Base-by-base conservation (phyloP, 441 rosid genomes). In the Corymbia calophylla region DNA sequence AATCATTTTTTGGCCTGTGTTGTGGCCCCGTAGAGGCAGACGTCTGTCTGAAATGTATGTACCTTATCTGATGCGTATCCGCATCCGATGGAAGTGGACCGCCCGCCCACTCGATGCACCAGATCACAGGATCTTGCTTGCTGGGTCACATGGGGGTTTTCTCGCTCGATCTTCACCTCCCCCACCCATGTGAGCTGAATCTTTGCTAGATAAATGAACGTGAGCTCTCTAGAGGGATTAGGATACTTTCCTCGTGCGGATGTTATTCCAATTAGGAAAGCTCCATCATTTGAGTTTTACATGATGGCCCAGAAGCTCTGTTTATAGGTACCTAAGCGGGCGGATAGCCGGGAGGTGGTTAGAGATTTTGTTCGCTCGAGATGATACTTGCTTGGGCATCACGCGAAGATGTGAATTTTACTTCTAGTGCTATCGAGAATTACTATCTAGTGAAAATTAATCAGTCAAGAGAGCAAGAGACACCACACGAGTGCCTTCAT, bases 121-220 rank as follows among this genome's bases (percentile, higher is more conserved):
- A 23, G 23, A 53, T 49, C 55, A 84, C 70, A 53, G 6, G 73
- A 29, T 39, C 60, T n/a, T 4, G 44, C 44, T 35, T 55, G 80
- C 82, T 88, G 88, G 89, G 87, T 89, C 92, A 87, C 54, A 87
- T 86, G 90, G 77, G 90, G 81, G 11, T 19, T 4, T 21, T 77
- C 12, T 77, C 9, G 29, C 6, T 77, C 13, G 84, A 44, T 29
- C 84, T 44, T 70, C 18, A 27, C 51, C 6, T 17, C 4, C 27
- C 53, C 84, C 84, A 44, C 84, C 84, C 84, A 77, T 77, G 84
- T 77, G 84, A 44, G 77, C 77, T 17, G 44, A 68, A 32, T 31
- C 44, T 31, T 55, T 32, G 23, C 25, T 32, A 18, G 13, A 68
- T 68, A 66, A 32, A 31, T 68, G 77, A 5, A 68, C 23, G 77